Percentiles rank a stretch among this genome's conserved stretches.
phyloP scores from a whole-genome alignment of 2,329 filamentous ascomycete species.

The Neoarthrinium moseri region DNA sequence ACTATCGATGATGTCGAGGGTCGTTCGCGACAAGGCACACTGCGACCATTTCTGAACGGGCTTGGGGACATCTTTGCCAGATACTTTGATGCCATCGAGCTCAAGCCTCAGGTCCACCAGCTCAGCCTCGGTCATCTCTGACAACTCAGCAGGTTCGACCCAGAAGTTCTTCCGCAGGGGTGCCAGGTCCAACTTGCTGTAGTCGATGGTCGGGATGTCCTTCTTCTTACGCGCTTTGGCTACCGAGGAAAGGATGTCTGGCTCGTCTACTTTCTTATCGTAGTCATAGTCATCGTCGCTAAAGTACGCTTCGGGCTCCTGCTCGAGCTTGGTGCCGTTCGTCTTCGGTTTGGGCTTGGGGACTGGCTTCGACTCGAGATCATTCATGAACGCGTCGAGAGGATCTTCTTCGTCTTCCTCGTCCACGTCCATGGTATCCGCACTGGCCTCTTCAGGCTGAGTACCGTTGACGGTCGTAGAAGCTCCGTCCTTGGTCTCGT shows the following conservation, averaged over 20 bases:
- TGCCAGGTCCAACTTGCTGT: conserved; percentile 81
- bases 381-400: conserved; percentile 95
- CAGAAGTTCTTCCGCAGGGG: conserved; percentile 94
- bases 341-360: conserved; percentile 30
- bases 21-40: conserved; percentile 84
- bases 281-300: conserved; percentile 75
- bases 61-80: conserved; percentile 83
- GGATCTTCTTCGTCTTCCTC: conserved; percentile 80
- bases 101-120: conserved; percentile 79
- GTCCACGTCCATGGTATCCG: conserved; percentile 58
- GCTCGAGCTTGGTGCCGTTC: conserved; percentile 48
- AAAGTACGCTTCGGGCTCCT: conserved; percentile 82
- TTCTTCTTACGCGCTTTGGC: conserved; percentile 80
- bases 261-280: conserved; percentile 44
- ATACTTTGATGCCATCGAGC: conserved; percentile 92
- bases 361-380: conserved; percentile 47
- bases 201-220: conserved; percentile 85
- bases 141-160: conserved; percentile 81
- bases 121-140: conserved; percentile 81
- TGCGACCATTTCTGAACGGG: conserved; percentile 97
- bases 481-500: conserved; percentile 23
- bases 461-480: conserved; percentile 12
- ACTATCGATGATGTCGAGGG: conserved; percentile 78
- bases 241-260: conserved; percentile 52
- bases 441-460: conserved; percentile 11